Conservation (phyloP, 2,329 filamentous ascomycete genomes). For the Aureobasidium sp. region DNA sequence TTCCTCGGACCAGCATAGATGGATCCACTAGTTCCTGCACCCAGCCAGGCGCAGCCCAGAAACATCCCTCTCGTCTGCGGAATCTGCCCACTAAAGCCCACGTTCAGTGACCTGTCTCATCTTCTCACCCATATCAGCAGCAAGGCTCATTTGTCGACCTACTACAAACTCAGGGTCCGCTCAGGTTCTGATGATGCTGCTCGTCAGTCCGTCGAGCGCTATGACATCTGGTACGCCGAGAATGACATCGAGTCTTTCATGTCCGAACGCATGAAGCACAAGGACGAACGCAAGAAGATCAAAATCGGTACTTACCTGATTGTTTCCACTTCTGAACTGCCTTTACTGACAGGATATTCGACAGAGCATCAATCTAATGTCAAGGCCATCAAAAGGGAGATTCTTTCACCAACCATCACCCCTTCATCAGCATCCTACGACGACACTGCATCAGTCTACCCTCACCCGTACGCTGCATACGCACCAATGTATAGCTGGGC, state of each 20-base stretch:
- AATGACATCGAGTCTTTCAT: constrained; percentile 67
- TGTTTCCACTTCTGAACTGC: background rate
- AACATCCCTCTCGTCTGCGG: constrained; percentile 61
- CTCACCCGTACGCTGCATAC: background rate
- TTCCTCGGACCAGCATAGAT: background rate
- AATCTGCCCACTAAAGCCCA: constrained; percentile 72
- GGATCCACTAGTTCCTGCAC: background rate
- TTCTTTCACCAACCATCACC: constrained; percentile 16
- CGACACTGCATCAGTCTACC: background rate
- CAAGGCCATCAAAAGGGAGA: constrained; percentile 5
- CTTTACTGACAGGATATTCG: background rate
- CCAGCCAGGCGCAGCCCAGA: background rate
- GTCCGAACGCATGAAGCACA: constrained; percentile 68
- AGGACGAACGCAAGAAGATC: constrained; percentile 42
- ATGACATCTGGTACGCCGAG: constrained; percentile 69
- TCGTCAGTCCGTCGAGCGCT: constrained; percentile 56
- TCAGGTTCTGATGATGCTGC: constrained; percentile 58
- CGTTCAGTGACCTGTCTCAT: constrained; percentile 86
- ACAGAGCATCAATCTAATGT: background rate
- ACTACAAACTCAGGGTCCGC: constrained; percentile 73
- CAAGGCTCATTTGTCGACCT: constrained; percentile 81
- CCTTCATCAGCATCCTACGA: constrained; percentile 22
- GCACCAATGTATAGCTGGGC: constrained; percentile 8
- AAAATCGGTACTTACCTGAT: constrained; percentile 2
- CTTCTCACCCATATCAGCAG: constrained; percentile 87